A percentile compares a stretch with the other conserved stretches of the same genome.
phyloP scores from a whole-genome alignment of 345 rosid species.

The Eucalyptus decipiens region DNA sequence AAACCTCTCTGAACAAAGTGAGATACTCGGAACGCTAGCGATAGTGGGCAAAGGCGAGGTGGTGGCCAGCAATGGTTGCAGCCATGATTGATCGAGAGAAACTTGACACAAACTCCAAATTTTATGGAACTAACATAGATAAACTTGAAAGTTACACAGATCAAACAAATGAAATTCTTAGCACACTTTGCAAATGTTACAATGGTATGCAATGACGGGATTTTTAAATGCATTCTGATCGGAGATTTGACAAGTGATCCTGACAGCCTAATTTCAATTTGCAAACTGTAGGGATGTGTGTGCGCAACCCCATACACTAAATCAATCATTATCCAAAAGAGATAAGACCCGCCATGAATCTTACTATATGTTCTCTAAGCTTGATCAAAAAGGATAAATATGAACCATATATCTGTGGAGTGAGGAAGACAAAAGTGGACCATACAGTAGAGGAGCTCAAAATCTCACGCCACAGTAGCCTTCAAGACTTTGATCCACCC shows the following conservation, averaged over 20 bases:
- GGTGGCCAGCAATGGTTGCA: neutral
- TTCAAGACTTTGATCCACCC: neutral
- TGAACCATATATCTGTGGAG: neutral
- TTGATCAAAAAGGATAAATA: neutral
- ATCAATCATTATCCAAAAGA: neutral
- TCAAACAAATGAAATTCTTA: neutral
- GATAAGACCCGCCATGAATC: neutral
- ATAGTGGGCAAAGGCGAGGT: neutral
- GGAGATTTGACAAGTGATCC: neutral
- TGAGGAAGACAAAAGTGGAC: neutral
- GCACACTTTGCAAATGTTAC: neutral
- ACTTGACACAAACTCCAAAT: neutral
- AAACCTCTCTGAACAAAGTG: neutral
- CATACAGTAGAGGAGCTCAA: neutral
- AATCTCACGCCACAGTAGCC: neutral
- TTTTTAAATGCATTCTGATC: neutral
- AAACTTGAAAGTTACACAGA: neutral
- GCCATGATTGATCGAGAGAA: neutral
- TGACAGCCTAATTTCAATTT: neutral
- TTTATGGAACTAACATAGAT: neutral
- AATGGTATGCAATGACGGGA: neutral
- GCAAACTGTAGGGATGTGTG: neutral
- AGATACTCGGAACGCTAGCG: neutral
- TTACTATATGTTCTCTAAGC: neutral
- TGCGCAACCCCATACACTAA: neutral